These are phyloP conservation scores for Apiotrichum montevideense DNA, from an alignment of 1,284 basidiomycete genomes.

Conservation along the genomic window DNA sequence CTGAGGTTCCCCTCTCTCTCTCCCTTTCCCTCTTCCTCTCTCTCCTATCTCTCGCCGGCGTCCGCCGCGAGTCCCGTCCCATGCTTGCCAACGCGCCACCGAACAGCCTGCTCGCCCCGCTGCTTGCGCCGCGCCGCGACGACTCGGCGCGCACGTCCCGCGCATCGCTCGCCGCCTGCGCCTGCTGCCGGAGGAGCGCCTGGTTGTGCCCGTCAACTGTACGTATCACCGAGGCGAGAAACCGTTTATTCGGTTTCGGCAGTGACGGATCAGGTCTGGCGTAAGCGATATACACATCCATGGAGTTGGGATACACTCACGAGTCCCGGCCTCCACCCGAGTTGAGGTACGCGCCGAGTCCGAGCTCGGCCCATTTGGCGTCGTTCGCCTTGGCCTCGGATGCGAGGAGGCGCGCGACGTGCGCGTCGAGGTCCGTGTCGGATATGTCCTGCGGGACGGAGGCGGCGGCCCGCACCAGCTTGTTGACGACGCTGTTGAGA, in stretches of 20 bases:
- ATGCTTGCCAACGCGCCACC: constrained; percentile 33
- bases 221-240: constrained; percentile 76
- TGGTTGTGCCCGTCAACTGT: constrained; percentile 89
- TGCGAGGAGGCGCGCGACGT: constrained; percentile 79
- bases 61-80: constrained; percentile 1
- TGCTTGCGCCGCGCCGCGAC: neutral
- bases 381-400: constrained; percentile 86
- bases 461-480: constrained; percentile 70
- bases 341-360: constrained; percentile 37
- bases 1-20: too few relatives aligned
- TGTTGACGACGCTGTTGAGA: constrained; percentile 76
- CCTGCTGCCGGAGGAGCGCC: constrained; percentile 69
- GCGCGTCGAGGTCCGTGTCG: constrained; percentile 78
- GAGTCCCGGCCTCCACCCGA: constrained; percentile 49
- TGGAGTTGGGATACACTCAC: too few relatives aligned
- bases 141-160: neutral
- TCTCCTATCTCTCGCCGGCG: neutral
- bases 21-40: neutral
- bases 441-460: constrained; percentile 59
- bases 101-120: constrained; percentile 29
- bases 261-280: constrained; percentile 48
- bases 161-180: constrained; percentile 63
- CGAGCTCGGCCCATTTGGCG: constrained; percentile 49
- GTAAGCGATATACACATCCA: constrained; percentile 17
- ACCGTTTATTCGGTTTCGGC: constrained; percentile 83